These are phyloP conservation scores for Tetrapisispora phaffii DNA, from an alignment of 805 yeast species.

Conservation along the genomic window DNA sequence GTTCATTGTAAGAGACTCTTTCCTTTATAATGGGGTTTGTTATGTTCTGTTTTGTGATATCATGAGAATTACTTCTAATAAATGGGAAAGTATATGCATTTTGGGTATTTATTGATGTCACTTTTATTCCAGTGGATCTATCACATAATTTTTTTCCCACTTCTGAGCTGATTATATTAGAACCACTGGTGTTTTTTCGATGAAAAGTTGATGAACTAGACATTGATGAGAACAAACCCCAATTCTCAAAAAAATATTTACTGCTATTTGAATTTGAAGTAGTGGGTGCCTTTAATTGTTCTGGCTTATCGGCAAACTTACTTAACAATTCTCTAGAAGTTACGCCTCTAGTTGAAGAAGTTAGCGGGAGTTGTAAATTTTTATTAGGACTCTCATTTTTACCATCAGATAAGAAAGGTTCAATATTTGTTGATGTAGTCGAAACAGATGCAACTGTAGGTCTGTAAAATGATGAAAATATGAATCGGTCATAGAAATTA, in stretches of 20 bases:
- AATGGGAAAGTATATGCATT: neutral
- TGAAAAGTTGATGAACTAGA: slow-evolving; percentile 3
- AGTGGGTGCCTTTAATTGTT: neutral
- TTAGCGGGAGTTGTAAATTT: neutral
- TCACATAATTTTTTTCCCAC: neutral
- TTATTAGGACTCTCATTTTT: neutral
- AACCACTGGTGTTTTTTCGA: neutral
- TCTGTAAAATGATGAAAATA: neutral
- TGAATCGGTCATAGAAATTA: neutral
- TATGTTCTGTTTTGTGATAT: too few relatives aligned
- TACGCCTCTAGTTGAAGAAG: neutral
- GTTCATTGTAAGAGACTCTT: slow-evolving; percentile 17
- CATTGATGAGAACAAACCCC: slow-evolving; percentile 12
- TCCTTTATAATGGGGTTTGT: slow-evolving; percentile 11
- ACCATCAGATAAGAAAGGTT: neutral
- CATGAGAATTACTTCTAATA: neutral
- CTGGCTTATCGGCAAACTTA: slow-evolving; percentile 1
- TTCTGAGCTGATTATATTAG: slow-evolving; percentile 1
- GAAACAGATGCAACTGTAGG: slow-evolving; percentile 1
- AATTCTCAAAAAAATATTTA: slow-evolving; percentile 12
- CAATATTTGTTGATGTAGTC: neutral
- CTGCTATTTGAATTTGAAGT: neutral
- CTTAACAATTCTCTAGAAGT: slow-evolving; percentile 11
- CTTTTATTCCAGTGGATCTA: neutral
- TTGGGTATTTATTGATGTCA: neutral